phyloP scores from a whole-genome alignment of 2,329 filamentous ascomycete genomes.

The Aspergillus aculeatus region DNA sequence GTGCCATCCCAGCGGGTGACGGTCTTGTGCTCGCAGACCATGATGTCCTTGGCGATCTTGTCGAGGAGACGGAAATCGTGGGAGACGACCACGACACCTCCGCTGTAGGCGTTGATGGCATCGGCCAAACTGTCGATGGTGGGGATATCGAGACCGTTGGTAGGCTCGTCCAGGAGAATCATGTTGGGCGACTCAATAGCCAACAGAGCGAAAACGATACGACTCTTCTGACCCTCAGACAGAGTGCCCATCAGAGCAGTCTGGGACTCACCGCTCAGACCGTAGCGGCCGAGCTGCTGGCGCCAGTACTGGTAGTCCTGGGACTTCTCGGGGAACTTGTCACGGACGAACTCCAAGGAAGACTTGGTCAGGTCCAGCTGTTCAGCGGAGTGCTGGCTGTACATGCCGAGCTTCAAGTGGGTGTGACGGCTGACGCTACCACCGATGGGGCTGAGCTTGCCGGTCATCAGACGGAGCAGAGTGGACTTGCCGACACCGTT shows the following conservation, averaged over 20 bases:
- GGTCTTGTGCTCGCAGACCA: conserved; percentile 98
- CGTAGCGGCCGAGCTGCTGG: conserved; percentile 93
- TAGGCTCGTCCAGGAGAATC: conserved; percentile 96
- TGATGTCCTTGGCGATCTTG: conserved; percentile 99
- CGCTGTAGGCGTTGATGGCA: conserved; percentile 92
- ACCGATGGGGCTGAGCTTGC: conserved; percentile 80
- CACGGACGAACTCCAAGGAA: conserved; percentile 92
- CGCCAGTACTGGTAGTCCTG: conserved; percentile 99
- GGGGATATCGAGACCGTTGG: conserved; percentile 98
- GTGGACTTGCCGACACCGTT: conserved; percentile 99
- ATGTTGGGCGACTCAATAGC: conserved; percentile 97
- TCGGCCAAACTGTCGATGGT: conserved; percentile 97
- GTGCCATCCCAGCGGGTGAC: conserved; percentile 83
- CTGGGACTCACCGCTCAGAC: conserved; percentile 87
- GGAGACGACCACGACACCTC: conserved; percentile 95
- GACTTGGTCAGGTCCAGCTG: conserved; percentile 98
- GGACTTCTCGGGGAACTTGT: conserved; percentile 84
- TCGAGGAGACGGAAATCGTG: conserved; percentile 99
- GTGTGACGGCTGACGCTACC: conserved; percentile 89
- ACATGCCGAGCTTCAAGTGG: conserved; percentile 96
- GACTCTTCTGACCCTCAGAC: conserved; percentile 95
- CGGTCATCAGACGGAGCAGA: conserved; percentile 92
- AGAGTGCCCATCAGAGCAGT: conserved; percentile 97
- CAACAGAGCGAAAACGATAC: conserved; percentile 95
- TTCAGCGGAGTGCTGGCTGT: conserved; percentile 97